Base-by-base conservation (phyloP, 2,329 filamentous ascomycete genomes). In the Lecanicillium sp. region DNA sequence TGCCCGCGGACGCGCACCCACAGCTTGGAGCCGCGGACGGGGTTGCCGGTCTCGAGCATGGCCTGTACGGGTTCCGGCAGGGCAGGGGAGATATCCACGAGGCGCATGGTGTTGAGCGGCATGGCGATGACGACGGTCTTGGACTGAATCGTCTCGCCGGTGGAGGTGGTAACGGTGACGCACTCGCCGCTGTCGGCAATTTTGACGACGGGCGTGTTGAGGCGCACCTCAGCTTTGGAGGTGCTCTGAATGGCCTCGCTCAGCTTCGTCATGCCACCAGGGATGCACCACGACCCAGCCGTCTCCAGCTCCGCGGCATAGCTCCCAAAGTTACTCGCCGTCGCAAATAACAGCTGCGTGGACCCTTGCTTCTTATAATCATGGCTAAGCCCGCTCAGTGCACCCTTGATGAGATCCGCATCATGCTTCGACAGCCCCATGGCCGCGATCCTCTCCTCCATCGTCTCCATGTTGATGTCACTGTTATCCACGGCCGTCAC, bases 151-250 rank as follows among this genome's bases (percentile, higher is more conserved):
- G n/a, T n/a, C n/a, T n/a, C n/a, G n/a, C n/a, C n/a, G n/a, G n/a
- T n/a, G n/a, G n/a, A n/a, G n/a, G 41, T 15, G 34, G 29, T 28
- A 29, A 41, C 29, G 18, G 33, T 27, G n/a, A 31, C 32, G 17
- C 27, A 27, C 33, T 36, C 39, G 25, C 25, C 25, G 19, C 10
- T 33, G 11, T 33, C 30, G n/a, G n/a, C n/a, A n/a, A n/a, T n/a
- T n/a, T n/a, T n/a, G n/a, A n/a, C n/a, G n/a, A n/a, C n/a, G n/a
- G n/a, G n/a, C n/a, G n/a, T n/a, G 28, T 11, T 29, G 28, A 29
- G 4, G 28, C 28, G 25, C 8, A 29, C 4, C 28, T 29, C 10
- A 11, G 28, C 28, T 14, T 29, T 29, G 28, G 28, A 29, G 4
- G 28, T 29, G 28, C 28, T 29, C 28, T 29, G 28, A 14, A 29